A percentile compares a stretch with the other conserved stretches of the same genome.
These are phyloP conservation scores for Fonsecaea multimorphosa DNA, from an alignment of 2,329 filamentous ascomycete species.

Conservation along the genomic window DNA sequence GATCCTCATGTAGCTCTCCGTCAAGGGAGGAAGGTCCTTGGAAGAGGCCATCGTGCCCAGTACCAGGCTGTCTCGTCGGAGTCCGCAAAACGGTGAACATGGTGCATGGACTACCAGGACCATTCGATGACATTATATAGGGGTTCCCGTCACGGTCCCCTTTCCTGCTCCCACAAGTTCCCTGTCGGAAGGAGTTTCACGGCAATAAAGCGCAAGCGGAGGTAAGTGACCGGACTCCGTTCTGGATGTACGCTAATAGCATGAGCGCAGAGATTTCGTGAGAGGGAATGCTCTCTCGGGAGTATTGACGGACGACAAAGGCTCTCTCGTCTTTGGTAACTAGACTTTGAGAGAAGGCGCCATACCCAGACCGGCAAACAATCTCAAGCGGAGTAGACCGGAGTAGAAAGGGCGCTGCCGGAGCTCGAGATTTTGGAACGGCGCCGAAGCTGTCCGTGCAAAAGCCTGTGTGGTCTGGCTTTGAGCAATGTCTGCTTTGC, in stretches of 20 bases:
- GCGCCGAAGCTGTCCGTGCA: neutral
- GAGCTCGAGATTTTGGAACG: neutral
- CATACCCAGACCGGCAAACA: neutral
- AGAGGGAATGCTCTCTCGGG: neutral
- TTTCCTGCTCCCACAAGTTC: neutral
- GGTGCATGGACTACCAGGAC: neutral
- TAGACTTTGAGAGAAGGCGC: neutral
- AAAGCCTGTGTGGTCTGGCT: neutral
- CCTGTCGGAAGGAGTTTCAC: neutral
- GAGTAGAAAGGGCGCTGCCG: neutral
- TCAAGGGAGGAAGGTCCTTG: neutral
- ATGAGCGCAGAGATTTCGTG: neutral
- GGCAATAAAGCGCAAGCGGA: neutral
- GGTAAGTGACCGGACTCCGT: neutral
- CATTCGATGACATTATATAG: neutral
- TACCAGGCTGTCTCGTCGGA: neutral
- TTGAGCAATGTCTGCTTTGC: neutral
- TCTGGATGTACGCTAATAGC: neutral
- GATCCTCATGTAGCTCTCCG: neutral
- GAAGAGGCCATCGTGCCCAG: neutral
- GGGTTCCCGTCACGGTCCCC: neutral
- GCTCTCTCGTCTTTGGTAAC: neutral
- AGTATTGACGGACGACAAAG: neutral
- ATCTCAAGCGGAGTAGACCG: neutral
- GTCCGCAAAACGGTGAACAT: neutral